Percentiles rank a stretch among this genome's conserved stretches.
phyloP scores from a whole-genome alignment of 768 basidiomycete genomes.

The Leccinum disarticulatum region DNA sequence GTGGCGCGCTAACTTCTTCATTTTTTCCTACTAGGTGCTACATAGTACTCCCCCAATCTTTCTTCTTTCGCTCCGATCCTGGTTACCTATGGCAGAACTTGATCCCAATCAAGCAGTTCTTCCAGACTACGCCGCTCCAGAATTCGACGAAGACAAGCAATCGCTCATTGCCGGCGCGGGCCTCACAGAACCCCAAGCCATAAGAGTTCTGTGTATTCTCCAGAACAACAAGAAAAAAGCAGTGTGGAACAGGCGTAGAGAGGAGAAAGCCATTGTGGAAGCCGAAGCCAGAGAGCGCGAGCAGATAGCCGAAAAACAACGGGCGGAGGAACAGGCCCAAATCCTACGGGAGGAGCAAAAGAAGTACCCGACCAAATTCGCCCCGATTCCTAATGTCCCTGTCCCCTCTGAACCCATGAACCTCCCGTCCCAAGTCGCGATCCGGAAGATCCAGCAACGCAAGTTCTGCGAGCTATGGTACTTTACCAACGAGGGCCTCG shows the following conservation, averaged over 20 bases:
- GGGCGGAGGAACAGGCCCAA: background rate
- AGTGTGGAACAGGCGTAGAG: too few species aligned
- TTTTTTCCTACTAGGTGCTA: too few species aligned
- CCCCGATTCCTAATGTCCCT: background rate
- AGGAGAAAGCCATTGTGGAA: too few species aligned
- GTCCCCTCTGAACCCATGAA: background rate
- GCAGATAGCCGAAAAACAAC: background rate
- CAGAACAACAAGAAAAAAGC: background rate
- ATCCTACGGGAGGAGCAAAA: background rate
- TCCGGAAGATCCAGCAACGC: background rate
- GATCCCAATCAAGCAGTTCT: background rate
- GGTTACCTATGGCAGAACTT: background rate
- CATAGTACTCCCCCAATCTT: background rate
- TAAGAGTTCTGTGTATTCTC: background rate
- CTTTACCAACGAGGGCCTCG: background rate
- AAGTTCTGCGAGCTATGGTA: constrained; percentile 2
- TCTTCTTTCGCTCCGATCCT: background rate
- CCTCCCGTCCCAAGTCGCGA: background rate
- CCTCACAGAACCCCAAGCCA: background rate
- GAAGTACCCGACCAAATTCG: background rate
- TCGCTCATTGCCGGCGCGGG: background rate
- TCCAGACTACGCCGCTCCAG: background rate
- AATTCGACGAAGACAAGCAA: background rate
- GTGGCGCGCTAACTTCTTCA: too few species aligned
- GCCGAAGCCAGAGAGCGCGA: background rate